Evolutionary conservation across 2,329 filamentous ascomycete genomes (phyloP).

Genomic region (Beauveria sp.): DNA sequence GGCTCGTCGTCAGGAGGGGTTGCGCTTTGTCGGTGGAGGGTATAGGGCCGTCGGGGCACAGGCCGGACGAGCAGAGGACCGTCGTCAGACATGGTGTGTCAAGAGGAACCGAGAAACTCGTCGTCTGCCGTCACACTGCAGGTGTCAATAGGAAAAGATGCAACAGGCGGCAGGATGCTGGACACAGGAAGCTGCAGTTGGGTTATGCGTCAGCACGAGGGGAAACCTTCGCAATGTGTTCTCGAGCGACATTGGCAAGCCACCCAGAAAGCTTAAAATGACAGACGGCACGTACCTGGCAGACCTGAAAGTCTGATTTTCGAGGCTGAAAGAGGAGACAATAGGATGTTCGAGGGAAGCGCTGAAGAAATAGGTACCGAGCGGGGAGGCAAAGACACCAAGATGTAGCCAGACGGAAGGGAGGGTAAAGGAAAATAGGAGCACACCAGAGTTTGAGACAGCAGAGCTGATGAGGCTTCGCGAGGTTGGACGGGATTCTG

Average conservation of each 20-base stretch:
- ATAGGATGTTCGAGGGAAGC: background rate
- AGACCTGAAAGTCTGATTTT: background rate
- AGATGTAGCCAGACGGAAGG: background rate
- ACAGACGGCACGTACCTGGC: conserved; percentile 3
- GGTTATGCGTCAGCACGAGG: background rate
- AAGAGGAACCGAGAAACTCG: background rate
- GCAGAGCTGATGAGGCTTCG: background rate
- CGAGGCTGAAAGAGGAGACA: background rate
- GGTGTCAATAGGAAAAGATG: background rate
- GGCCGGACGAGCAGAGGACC: conserved; percentile 57
- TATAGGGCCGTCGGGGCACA: conserved; percentile 64
- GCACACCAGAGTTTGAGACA: too few relatives aligned
- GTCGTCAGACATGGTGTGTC: conserved; percentile 17
- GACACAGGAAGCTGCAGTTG: background rate
- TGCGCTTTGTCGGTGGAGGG: conserved; percentile 42
- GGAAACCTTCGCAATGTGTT: background rate
- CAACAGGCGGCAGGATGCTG: too few relatives aligned
- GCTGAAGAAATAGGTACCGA: background rate
- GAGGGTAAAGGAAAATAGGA: background rate
- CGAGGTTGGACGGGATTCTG: background rate
- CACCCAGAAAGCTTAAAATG: background rate
- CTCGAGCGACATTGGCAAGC: background rate
- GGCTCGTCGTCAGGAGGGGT: conserved; percentile 31
- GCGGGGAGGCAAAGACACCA: too few relatives aligned
- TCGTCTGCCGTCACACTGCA: background rate